A percentile compares a stretch with the other conserved stretches of the same genome.
phyloP scores from a whole-genome alignment of 2,329 filamentous ascomycete species.

The Hyphodiscus sp. region DNA sequence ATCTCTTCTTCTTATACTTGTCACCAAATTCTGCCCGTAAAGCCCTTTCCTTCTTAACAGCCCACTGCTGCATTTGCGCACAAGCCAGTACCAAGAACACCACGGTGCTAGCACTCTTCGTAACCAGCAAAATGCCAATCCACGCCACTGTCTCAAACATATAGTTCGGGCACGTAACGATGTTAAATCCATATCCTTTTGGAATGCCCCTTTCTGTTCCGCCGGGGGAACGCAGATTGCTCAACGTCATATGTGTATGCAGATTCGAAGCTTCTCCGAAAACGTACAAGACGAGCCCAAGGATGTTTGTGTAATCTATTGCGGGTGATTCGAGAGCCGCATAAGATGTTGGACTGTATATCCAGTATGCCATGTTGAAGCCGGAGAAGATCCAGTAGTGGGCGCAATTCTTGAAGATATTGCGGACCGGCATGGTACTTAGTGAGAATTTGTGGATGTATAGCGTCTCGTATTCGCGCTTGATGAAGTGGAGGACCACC shows the following conservation, averaged over 20 bases:
- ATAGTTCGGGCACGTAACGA: slow-evolving; percentile 97
- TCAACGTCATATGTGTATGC: slow-evolving; percentile 71
- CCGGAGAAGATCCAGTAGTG: slow-evolving; percentile 92
- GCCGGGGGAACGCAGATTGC: slow-evolving; percentile 68
- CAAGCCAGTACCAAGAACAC: slow-evolving; percentile 70
- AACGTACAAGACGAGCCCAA: slow-evolving; percentile 64
- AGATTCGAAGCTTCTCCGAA: slow-evolving; percentile 79
- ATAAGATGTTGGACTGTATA: slow-evolving; percentile 70
- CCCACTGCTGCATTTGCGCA: slow-evolving; percentile 81
- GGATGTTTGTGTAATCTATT: slow-evolving; percentile 46
- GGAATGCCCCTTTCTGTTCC: slow-evolving; percentile 87
- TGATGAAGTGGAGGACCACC: slow-evolving; percentile 78
- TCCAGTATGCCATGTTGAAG: slow-evolving; percentile 72
- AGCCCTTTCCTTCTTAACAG: slow-evolving; percentile 81
- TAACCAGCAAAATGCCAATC: slow-evolving; percentile 74
- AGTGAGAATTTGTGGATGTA: slow-evolving; percentile 94
- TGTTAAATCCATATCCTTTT: slow-evolving; percentile 70
- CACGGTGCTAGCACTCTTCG: slow-evolving; percentile 69
- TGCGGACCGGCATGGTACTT: slow-evolving; percentile 83
- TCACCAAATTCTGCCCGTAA: slow-evolving; percentile 89
- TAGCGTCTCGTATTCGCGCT: slow-evolving; percentile 90
- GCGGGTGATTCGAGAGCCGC: slow-evolving; percentile 44
- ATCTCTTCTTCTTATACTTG: slow-evolving; percentile 93
- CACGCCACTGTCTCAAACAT: slow-evolving; percentile 86
- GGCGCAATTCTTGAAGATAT: slow-evolving; percentile 90